Evolutionary conservation across 192 early-diverging fungal species (phyloP), one percentile per base, ranked within the genome.

Genomic region (Diversispora epigaea): DNA sequence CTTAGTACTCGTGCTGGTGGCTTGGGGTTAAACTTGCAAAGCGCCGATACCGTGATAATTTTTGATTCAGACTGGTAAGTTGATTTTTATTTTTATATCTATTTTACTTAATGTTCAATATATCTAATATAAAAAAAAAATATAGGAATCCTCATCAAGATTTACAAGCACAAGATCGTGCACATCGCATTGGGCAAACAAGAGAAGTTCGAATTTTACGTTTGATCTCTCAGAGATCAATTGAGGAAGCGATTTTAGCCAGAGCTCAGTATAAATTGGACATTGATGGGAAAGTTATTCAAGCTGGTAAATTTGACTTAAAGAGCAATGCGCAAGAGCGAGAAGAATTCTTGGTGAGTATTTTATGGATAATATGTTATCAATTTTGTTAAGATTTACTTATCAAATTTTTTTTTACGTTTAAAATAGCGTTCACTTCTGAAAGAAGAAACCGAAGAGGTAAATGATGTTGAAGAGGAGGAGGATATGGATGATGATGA

Each of bases 221-320:
- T 25, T 77, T 99, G 71, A 91, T 99, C 58, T 96, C 96, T 1
- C 88, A 91, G 21, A 91, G 91, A 46, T 94, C 96, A 0, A 90
- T 98, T 55, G 98, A 99, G 80, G 98, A 98, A 82, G 89, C 85
- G 61, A 98, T 99, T 75, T 77, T 99, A 68, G 93, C 90, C 3
- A 86, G 95, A 55, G 96, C 96, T 22, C 94, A 98, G 78, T 94
- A 93, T 83, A 99, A 99, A 80, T 84, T 97, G 46, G 94, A 96
- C 73, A 91, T 99, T 78, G 98, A 99, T 75, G 95, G 94, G 67
- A 98, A 98, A 80, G 94, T 99, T 68, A 99, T 99, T 80, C 96
- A 99, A 82, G 96, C 96, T 56, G 98, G 98, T 66, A 99, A 98
- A 84, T 99, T 99, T 80, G 98, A 99, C 80, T 91, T 98, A 77